Evolutionary conservation across 306 rosid species (phyloP).

Genomic region (Prunus padus): DNA sequence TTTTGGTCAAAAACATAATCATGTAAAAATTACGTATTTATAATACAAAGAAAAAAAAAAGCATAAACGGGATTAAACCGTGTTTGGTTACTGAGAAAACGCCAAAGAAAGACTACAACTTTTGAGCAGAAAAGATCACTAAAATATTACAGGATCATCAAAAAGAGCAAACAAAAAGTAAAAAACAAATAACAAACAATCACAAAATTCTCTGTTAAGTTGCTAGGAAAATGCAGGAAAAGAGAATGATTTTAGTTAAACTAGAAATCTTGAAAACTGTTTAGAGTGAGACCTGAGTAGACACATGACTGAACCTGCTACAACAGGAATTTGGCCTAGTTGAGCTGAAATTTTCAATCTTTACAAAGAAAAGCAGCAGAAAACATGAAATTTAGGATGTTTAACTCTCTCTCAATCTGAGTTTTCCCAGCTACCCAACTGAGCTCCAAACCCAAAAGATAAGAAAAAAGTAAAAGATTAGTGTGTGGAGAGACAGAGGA

Average conservation of each 20-base stretch:
- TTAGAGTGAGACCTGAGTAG: not conserved
- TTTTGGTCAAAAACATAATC: constrained; percentile 47
- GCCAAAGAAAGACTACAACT: not conserved
- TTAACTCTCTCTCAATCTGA: not conserved
- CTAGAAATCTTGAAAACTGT: not conserved
- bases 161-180: not conserved
- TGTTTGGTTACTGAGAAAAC: constrained; percentile 15
- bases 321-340: not conserved
- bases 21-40: constrained; percentile 35
- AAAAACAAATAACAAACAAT: not conserved
- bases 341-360: not conserved
- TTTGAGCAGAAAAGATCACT: constrained; percentile 4
- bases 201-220: not conserved
- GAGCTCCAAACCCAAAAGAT: not conserved
- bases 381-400: not conserved
- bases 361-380: not conserved
- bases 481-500: not conserved
- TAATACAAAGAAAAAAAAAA: constrained; percentile 21
- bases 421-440: not conserved
- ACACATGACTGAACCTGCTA: too few species aligned
- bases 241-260: not conserved
- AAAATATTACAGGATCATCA: constrained; percentile 2
- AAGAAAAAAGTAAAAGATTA: not conserved
- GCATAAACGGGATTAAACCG: not conserved
- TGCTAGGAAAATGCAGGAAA: not conserved